Evolutionary conservation across 2,329 filamentous ascomycete genomes (phyloP).

Genomic region (Botrytis medusae): DNA sequence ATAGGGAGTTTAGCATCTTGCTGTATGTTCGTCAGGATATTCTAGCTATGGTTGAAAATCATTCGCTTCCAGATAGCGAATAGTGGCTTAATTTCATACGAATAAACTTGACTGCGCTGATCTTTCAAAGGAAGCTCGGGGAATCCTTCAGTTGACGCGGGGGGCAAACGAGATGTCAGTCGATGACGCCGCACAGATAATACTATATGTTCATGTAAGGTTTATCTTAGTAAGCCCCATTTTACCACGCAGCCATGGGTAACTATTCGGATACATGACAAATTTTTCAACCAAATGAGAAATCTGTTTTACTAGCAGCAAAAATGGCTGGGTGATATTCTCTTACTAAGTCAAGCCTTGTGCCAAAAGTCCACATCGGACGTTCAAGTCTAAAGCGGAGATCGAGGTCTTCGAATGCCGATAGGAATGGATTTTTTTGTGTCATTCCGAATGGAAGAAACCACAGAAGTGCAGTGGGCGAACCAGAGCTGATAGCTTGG

Average conservation of each 20-base stretch:
- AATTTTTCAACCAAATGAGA: background rate
- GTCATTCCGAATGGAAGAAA: background rate
- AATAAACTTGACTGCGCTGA: background rate
- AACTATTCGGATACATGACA: fast-evolving
- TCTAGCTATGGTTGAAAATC: background rate
- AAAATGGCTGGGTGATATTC: fast-evolving
- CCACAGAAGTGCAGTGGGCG: background rate
- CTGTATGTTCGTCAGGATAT: background rate
- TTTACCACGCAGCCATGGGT: background rate
- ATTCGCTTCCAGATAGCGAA: background rate
- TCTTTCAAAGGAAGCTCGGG: background rate
- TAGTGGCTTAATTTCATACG: fast-evolving
- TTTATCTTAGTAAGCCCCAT: fast-evolving
- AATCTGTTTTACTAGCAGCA: background rate
- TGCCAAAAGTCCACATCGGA: background rate
- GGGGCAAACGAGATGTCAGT: background rate
- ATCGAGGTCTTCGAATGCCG: background rate
- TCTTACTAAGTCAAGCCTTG: background rate
- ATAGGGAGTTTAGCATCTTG: background rate
- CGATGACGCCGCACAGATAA: background rate
- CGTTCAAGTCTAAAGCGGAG: background rate
- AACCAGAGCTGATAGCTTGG: background rate
- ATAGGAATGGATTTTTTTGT: background rate
- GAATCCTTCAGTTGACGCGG: background rate
- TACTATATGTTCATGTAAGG: background rate